Conservation (phyloP, 805 yeast genomes). For the Yarrowia sp. region DNA sequence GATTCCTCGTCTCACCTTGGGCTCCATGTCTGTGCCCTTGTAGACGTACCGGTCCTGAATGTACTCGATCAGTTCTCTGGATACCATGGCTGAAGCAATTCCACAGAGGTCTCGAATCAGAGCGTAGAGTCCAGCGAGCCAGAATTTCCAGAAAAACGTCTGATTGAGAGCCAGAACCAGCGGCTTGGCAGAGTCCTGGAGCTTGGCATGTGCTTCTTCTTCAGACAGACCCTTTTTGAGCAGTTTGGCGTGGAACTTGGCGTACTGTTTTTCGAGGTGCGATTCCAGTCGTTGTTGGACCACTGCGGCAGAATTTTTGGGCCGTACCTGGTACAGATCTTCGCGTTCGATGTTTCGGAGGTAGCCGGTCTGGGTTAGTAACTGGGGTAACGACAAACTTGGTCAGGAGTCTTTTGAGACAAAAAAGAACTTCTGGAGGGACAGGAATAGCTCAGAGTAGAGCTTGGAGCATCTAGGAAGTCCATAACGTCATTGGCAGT, state of each 20-base stretch:
- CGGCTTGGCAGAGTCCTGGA: conserved; percentile 12
- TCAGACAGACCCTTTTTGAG: conserved; percentile 45
- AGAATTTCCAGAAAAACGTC: conserved; percentile 36
- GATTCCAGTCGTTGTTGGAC: conserved; percentile 40
- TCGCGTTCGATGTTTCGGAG: conserved; percentile 55
- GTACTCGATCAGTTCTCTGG: conserved; percentile 13
- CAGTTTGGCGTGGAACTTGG: conserved; percentile 32
- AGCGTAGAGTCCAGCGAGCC: conserved; percentile 34
- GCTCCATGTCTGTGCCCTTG: conserved; percentile 39
- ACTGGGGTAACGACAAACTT: no score
- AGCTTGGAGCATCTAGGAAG: no score
- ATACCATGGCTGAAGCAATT: conserved; percentile 20
- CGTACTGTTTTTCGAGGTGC: conserved; percentile 32
- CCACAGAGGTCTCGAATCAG: conserved; percentile 9
- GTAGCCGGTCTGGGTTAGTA: conserved; percentile 46
- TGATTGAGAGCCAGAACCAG: conserved; percentile 36
- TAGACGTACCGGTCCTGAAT: background rate
- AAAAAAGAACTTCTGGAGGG: no score
- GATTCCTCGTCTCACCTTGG: conserved; percentile 54
- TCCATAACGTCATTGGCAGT: no score
- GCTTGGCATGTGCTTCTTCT: conserved; percentile 32
- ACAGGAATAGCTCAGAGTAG: no score
- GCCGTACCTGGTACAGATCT: conserved; percentile 48
- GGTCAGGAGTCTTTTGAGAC: no score
- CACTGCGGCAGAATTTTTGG: conserved; percentile 37